phyloP scores from a whole-genome alignment of 2,329 filamentous ascomycete genomes.

The Colletotrichum echinochloae region DNA sequence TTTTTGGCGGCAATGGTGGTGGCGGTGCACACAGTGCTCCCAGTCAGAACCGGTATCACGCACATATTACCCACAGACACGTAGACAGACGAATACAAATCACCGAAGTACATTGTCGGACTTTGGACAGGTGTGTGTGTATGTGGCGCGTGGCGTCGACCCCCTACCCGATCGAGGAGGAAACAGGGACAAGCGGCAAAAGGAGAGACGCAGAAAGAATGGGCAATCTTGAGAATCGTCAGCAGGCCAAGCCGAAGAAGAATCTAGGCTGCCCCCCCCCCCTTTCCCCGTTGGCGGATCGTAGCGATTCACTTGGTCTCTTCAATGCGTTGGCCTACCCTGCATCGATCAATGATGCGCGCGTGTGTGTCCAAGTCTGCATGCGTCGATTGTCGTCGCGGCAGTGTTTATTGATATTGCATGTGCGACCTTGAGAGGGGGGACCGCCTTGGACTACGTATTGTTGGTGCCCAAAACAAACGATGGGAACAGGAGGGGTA shows the following conservation, averaged over 20 bases:
- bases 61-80: not conserved
- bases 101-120: slow-evolving; percentile 2
- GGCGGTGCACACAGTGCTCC: not conserved
- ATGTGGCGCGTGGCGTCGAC: not conserved
- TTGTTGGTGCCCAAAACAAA: slow-evolving; percentile 8
- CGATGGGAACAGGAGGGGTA: not conserved
- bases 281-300: not conserved
- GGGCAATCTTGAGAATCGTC: not conserved
- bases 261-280: not conserved
- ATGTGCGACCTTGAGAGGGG: no score
- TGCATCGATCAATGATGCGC: not conserved
- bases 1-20: not conserved
- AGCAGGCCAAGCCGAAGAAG: not conserved
- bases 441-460: no score
- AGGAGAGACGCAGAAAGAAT: not conserved
- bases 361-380: not conserved
- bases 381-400: no score
- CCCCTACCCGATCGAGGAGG: not conserved
- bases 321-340: not conserved
- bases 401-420: no score
- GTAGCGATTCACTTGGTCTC: not conserved
- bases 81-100: not conserved
- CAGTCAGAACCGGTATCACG: not conserved
- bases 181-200: not conserved
- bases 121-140: not conserved